A percentile compares a stretch with the other conserved stretches of the same genome.
Conservation (phyloP, 2,329 filamentous ascomycete species). For the Aspergillus oerlinghausenensis region DNA sequence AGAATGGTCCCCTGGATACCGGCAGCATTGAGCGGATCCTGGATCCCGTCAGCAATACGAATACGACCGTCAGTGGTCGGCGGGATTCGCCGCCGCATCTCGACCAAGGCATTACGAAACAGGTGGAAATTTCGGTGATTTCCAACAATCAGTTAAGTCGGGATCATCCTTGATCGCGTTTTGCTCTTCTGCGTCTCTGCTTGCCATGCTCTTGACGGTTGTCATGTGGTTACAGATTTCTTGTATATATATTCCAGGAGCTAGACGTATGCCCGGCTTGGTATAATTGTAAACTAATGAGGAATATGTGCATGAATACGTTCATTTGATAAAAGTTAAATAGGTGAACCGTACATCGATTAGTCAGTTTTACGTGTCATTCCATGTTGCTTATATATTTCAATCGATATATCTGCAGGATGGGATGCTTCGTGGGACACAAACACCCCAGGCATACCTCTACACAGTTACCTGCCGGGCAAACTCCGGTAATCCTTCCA, state of each 20-base stretch:
- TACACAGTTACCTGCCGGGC: too few species aligned
- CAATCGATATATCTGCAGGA: too few species aligned
- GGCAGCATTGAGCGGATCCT: constrained; percentile 26
- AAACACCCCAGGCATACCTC: too few species aligned
- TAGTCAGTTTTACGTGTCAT: too few species aligned
- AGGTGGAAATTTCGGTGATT: constrained; percentile 24
- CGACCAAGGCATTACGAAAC: constrained; percentile 23
- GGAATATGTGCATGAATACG: neutral
- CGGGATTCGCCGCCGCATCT: constrained; percentile 6
- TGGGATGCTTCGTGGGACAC: too few species aligned
- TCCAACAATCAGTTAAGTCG: constrained; percentile 2
- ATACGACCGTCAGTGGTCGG: constrained; percentile 7
- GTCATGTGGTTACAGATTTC: neutral
- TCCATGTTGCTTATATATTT: too few species aligned
- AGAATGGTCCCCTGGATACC: constrained; percentile 13
- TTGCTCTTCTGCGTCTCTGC: too few species aligned
- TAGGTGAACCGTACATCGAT: too few species aligned
- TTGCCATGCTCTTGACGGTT: too few species aligned
- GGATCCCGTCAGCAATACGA: constrained; percentile 8
- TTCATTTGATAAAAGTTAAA: too few species aligned
- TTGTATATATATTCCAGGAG: neutral
- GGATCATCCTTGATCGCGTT: neutral
- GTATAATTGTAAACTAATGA: neutral
- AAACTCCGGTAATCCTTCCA: neutral
- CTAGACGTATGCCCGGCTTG: neutral